Base-by-base conservation (phyloP, 345 rosid species). In the Microcos paniculata region DNA sequence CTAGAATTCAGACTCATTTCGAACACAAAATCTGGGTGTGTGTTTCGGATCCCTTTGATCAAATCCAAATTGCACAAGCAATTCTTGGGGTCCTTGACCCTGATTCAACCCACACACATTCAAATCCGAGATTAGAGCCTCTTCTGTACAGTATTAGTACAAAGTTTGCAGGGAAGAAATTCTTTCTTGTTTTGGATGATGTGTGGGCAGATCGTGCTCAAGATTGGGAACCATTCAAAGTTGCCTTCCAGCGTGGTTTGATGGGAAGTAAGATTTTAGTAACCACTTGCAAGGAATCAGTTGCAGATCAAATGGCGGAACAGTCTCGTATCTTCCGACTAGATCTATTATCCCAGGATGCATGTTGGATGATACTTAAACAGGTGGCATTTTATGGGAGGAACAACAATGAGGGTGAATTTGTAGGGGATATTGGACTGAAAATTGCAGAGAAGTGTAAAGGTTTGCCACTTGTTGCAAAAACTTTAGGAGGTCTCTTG, bases 161-260 rank as follows among this genome's bases (percentile, higher is more conserved):
- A 23, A 10, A 4, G 5, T 15, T 68, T 13, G 3, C 15, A 8
- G 40, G 0, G 5, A 42, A 11, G 28, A 70, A 28, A 31, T 70
- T 70, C 59, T 35, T 70, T 19, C 31, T 70, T 71, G 64, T 56
- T 23, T 16, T 71, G 6, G 75, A 71, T 71, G 75, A 71, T 71
- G 52, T 56, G 35, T 38, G 64, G 75, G 23, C 7, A 3, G 75
- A 55, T 1, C 13, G 1, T 15, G n/a, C 13, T n/a, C 28, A 31
- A 12, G 43, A 38, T 6, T 71, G 58, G 63, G 30, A 40, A 14
- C 28, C 19, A n/a, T 23, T 56, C 8, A 55, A 30, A 40, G 28
- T 3, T 4, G 0, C 38, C 15, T 21, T 71, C 0, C 13, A 15
- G 28, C 38, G 0, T 42, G 52, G 48, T 18, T 15, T 3, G 7